Conservation (phyloP, 2,329 filamentous ascomycete genomes). For the Moelleriella libera region DNA sequence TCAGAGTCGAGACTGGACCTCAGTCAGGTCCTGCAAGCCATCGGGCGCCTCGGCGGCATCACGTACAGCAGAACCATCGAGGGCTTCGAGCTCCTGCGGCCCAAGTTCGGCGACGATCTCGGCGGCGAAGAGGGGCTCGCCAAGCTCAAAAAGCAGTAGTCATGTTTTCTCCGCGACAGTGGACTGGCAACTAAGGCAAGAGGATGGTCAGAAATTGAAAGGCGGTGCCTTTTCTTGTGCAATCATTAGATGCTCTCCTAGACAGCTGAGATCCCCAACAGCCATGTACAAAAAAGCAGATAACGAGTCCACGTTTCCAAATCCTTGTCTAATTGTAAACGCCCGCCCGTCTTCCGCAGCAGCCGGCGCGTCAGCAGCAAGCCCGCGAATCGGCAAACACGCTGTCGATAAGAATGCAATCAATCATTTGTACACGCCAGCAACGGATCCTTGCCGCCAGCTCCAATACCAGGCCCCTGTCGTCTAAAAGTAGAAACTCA, state of each 20-base stretch:
- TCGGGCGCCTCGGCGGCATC: constrained; percentile 73
- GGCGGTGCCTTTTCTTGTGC: no score
- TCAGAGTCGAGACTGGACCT: not conserved
- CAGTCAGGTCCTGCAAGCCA: constrained; percentile 51
- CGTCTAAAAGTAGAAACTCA: constrained; percentile 37
- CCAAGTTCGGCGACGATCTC: constrained; percentile 38
- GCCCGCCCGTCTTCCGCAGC: no score
- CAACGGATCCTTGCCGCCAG: not conserved
- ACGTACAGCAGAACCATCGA: constrained; percentile 62
- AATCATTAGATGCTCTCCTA: no score
- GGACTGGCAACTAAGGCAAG: not conserved
- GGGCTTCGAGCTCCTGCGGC: constrained; percentile 56
- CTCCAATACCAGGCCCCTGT: not conserved
- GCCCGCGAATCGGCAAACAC: no score
- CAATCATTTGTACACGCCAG: no score
- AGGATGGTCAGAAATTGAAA: not conserved
- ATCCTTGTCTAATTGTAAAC: no score
- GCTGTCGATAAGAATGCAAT: no score
- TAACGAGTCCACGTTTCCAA: no score
- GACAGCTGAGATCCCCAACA: no score
- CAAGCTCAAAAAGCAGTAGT: constrained; percentile 16
- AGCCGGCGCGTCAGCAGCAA: no score
- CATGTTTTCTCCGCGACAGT: not conserved
- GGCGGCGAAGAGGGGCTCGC: constrained; percentile 39
- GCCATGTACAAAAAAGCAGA: no score